Evolutionary conservation across 1,139 yeast species (phyloP), one percentile per base, ranked within the genome.

Genomic region (Tardiomyces digboiensis): DNA sequence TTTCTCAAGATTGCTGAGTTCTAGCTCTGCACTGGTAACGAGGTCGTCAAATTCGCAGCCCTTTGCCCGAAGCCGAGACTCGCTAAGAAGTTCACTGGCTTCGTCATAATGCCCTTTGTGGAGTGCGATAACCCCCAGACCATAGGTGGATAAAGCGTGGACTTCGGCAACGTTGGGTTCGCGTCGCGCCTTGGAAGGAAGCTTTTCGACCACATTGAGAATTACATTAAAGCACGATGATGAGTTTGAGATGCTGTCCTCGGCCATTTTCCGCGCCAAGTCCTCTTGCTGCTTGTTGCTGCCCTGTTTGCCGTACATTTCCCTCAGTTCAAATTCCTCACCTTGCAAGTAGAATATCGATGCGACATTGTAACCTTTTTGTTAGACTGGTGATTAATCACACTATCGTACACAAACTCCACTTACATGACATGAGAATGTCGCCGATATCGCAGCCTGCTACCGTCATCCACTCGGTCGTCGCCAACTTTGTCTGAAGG

Each of bases 111-210:
- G 66, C 1, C 78, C 72, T 36, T 68, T 56, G 56, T 85, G 88
- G 18, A 84, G 63, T 42, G 78, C 73, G 14, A 86, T 73, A 4
- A 88, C 94, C 0, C 96, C 97, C 38, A 86, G 68, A 0, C 95
- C 94, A 57, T 86, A 89, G 0, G 87, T 79, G 0, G 95, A 78
- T 56, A 87, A 68, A 0, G 95, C 95, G 26, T 82, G 77, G 2
- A 84, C 79, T 51, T 85, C 87, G 6, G 72, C 71, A 10, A 75
- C 70, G 14, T 70, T 66, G 5, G 66, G 64, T 29, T 71, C 71
- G 19, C 75, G 62, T 36, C 72, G 64, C 29, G 65, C 65, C 19
- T 57, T 58, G 39, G 69, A 64, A 2, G 81, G 78, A 7, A 78
- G 58, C 33, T 70, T 65, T 50, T 75, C 77, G 3, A 82, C 72